A percentile compares a stretch with the other conserved stretches of the same genome.
Conservation (phyloP, 345 rosid species). For the Psidium guajava region DNA sequence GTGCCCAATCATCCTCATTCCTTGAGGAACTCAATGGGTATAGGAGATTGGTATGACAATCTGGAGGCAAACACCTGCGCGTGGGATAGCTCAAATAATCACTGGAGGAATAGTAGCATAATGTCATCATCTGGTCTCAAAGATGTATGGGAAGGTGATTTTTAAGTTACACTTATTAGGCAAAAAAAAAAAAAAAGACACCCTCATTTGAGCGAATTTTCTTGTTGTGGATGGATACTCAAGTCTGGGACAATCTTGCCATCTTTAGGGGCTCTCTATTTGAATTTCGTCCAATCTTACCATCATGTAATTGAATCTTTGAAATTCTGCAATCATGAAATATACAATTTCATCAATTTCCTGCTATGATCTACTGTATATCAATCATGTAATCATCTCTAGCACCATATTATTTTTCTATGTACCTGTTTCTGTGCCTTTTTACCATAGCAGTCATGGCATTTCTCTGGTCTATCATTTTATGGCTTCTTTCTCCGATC, state of each 20-base stretch:
- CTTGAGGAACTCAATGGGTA: slow-evolving; percentile 19
- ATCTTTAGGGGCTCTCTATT: background rate
- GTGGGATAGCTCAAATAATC: slow-evolving; percentile 8
- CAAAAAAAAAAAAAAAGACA: background rate
- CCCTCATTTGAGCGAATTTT: background rate
- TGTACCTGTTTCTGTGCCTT: background rate
- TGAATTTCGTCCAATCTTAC: background rate
- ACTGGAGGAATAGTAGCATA: slow-evolving; percentile 9
- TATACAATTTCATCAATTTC: background rate
- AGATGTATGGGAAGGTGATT: slow-evolving; percentile 44
- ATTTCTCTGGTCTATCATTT: background rate
- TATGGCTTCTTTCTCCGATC: background rate
- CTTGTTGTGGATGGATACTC: background rate
- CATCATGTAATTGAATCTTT: background rate
- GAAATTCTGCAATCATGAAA: background rate
- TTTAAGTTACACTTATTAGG: background rate
- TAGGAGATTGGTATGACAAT: slow-evolving; percentile 13
- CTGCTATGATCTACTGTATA: background rate
- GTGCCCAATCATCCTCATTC: slow-evolving; percentile 14
- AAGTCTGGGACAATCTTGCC: background rate
- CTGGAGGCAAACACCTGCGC: slow-evolving; percentile 10
- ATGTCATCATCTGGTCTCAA: slow-evolving; percentile 19
- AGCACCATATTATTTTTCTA: background rate
- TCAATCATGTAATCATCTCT: background rate
- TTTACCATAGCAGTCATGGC: background rate